These are phyloP conservation scores for Monosporascus cannonballus DNA, from an alignment of 2,329 filamentous ascomycete species.

Conservation along the genomic window DNA sequence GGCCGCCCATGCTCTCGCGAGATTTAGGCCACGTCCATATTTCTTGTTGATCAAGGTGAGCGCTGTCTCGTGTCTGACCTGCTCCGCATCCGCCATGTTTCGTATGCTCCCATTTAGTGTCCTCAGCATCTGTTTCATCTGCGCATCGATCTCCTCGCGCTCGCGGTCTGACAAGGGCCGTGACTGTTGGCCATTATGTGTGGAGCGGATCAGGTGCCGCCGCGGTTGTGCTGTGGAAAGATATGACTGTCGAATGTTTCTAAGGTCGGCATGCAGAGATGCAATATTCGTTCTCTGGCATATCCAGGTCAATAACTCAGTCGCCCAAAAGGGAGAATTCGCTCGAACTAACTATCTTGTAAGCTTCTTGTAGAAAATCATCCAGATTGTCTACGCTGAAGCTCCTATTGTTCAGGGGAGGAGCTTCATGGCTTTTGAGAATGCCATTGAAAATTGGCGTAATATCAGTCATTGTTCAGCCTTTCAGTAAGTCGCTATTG, in stretches of 20 bases:
- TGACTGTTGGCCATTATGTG: slow-evolving; percentile 36
- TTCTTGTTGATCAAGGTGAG: slow-evolving; percentile 66
- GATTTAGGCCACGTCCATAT: slow-evolving; percentile 58
- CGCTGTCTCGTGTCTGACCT: slow-evolving; percentile 72
- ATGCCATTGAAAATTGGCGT: slow-evolving; percentile 64
- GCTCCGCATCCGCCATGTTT: slow-evolving; percentile 74
- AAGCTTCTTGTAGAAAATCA: slow-evolving; percentile 89
- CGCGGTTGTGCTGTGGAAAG: slow-evolving; percentile 72
- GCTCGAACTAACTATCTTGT: slow-evolving; percentile 66
- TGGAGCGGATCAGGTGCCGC: slow-evolving; percentile 41
- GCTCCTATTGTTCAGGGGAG: slow-evolving; percentile 37
- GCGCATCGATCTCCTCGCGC: slow-evolving; percentile 79
- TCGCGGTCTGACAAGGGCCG: slow-evolving; percentile 70
- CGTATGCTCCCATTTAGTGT: slow-evolving; percentile 79
- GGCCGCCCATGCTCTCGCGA: slow-evolving; percentile 59
- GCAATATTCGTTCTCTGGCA: slow-evolving; percentile 70
- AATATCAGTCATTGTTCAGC: slow-evolving; percentile 49
- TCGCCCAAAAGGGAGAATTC: neutral
- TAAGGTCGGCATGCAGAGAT: slow-evolving; percentile 73
- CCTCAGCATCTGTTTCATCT: slow-evolving; percentile 78
- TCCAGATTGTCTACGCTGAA: slow-evolving; percentile 56
- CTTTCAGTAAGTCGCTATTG: neutral
- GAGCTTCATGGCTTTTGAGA: slow-evolving; percentile 53
- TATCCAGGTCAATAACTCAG: slow-evolving; percentile 2
- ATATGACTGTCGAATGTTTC: slow-evolving; percentile 81